Conservation (phyloP, 164 flowering plant species). For the Echeveria elegans region DNA sequence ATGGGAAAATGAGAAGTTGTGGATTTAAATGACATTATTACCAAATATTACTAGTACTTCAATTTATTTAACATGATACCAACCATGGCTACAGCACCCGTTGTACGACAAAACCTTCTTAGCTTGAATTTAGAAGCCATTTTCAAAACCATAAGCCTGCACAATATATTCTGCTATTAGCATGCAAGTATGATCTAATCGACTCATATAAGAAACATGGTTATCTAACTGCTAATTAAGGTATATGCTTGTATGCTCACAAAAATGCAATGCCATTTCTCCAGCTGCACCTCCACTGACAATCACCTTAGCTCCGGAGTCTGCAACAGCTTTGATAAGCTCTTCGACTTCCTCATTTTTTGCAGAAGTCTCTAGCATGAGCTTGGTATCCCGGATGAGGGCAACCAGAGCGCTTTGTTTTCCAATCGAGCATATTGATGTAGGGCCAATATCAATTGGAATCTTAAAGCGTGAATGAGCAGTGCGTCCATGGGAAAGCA, state of each 20-base stretch:
- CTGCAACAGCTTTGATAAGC: constrained; percentile 87
- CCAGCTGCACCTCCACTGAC: constrained; percentile 96
- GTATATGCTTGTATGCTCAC: constrained; percentile 90
- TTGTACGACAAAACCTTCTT: constrained; percentile 87
- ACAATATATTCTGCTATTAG: constrained; percentile 7
- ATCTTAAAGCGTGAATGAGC: too few relatives aligned
- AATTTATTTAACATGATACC: constrained; percentile 13
- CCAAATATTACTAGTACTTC: too few relatives aligned
- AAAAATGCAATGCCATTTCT: constrained; percentile 95
- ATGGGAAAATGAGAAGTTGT: too few relatives aligned
- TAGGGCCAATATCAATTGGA: too few relatives aligned
- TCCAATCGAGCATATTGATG: too few relatives aligned
- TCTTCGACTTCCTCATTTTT: constrained; percentile 97
- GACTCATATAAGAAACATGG: not conserved
- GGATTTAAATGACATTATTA: too few relatives aligned
- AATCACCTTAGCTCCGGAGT: constrained; percentile 90
- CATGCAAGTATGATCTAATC: not conserved
- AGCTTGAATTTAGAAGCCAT: constrained; percentile 92
- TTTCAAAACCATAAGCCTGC: constrained; percentile 90
- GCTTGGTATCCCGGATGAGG: too few relatives aligned
- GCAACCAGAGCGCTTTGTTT: too few relatives aligned
- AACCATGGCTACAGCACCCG: constrained; percentile 81
- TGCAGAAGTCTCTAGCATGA: constrained; percentile 86
- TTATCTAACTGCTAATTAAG: not conserved
- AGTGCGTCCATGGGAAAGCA: too few relatives aligned